phyloP scores from a whole-genome alignment of 331 rosid genomes.

The Malus hybrid region DNA sequence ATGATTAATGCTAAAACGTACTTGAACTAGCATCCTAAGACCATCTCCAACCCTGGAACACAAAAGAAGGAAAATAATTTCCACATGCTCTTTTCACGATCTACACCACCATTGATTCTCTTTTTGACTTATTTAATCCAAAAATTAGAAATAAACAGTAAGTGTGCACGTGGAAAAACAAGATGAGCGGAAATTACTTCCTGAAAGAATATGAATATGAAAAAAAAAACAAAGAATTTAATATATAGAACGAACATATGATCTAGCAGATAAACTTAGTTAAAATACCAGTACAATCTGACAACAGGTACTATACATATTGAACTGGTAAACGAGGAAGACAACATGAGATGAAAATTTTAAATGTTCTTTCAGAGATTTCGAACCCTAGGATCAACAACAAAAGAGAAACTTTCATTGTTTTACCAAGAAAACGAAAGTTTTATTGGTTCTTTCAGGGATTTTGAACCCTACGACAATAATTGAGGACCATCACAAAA shows the following conservation, averaged over 20 bases:
- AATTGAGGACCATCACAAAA: constrained; percentile 86
- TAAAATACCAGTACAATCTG: background rate
- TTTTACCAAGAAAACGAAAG: no score
- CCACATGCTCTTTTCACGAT: no score
- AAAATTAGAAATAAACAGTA: no score
- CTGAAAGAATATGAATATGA: background rate
- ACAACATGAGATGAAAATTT: background rate
- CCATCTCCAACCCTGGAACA: no score
- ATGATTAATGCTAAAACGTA: no score
- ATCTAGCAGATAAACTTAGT: background rate
- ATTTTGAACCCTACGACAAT: constrained; percentile 50
- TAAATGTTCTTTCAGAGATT: constrained; percentile 18
- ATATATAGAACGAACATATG: background rate
- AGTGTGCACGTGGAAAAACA: no score
- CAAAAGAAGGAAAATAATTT: background rate
- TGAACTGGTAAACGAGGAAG: background rate
- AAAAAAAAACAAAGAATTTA: constrained; percentile 7
- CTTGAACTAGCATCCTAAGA: no score
- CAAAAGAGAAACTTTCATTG: background rate
- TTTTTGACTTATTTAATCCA: no score
- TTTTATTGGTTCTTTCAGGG: constrained; percentile 15
- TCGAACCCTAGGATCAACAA: constrained; percentile 18
- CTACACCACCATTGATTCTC: no score
- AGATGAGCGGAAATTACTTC: no score
- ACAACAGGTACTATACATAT: background rate